Percentiles rank a stretch among this genome's conserved stretches.
Conservation (phyloP, 2,329 filamentous ascomycete genomes). For the Septoria petroselini region DNA sequence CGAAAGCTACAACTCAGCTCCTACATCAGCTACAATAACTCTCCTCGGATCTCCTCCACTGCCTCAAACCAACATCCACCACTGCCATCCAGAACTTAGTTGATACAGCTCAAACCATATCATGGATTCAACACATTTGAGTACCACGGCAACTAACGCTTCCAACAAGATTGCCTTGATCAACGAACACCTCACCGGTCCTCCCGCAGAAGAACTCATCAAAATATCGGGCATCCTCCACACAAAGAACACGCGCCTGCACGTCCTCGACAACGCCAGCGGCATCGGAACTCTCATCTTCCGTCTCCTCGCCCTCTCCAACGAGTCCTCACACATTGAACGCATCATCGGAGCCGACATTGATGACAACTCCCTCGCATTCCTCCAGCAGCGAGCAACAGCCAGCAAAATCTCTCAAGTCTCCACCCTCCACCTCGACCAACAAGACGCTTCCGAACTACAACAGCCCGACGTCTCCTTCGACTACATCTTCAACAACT, state of each 20-base stretch:
- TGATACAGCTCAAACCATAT: not conserved
- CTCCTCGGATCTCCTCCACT: not conserved
- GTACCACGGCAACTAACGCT: slow-evolving; percentile 4
- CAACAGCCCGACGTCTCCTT: slow-evolving; percentile 2
- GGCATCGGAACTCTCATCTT: slow-evolving; percentile 3
- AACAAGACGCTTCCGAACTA: slow-evolving; percentile 1
- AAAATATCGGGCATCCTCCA: not conserved
- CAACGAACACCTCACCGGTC: slow-evolving; percentile 2
- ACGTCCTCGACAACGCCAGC: slow-evolving; percentile 4
- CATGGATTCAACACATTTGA: slow-evolving; percentile 1
- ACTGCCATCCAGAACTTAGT: not conserved
- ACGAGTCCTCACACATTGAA: not conserved
- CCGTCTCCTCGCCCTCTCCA: not conserved
- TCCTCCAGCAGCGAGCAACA: slow-evolving; percentile 1
- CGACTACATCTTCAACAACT: slow-evolving; percentile 7
- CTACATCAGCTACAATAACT: no score
- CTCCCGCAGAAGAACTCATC: slow-evolving; percentile 5
- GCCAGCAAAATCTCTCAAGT: not conserved
- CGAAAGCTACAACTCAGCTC: no score
- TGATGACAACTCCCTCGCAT: slow-evolving; percentile 3
- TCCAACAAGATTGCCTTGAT: slow-evolving; percentile 6
- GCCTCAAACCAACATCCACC: not conserved
- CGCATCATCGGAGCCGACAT: not conserved
- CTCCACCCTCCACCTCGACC: not conserved
- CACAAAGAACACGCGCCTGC: not conserved